Evolutionary conservation across 148 eudicot species (phyloP), one percentile per base, ranked within the genome.

Genomic region (Camellia japonica): DNA sequence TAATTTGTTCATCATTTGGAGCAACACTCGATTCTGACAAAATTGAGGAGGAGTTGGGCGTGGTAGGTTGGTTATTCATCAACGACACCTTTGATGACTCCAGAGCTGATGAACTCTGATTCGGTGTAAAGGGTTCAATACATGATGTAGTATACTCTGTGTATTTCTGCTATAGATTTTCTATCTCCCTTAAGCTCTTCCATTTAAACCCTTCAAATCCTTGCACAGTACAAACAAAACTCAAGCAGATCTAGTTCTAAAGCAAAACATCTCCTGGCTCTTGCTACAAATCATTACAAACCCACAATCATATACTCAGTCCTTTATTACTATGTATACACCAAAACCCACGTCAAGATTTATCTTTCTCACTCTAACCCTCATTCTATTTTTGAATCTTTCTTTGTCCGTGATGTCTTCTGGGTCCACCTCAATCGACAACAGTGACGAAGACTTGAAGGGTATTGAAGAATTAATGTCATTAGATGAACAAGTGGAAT

Each of bases 391-490:
- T 12, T 81, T 83, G 68, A 41, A 61, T 70, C 81, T 82, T 14
- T 80, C 70, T 15, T 16, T 75, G 80, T 58, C 87, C 8, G 19
- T 80, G 59, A 14, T 71, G 13, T 62, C 74, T n/a, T 77, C 80
- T 55, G 82, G 49, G 42, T 16, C 30, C 30, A 23, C 30, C 30
- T 23, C 30, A 23, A 23, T 23, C 0, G 30, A 23, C 30, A 23
- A 23, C 30, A 0, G 55, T 16, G 85, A 86, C 3, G 87, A 86
- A 70, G 97, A 91, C 73, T 55, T 75, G 12, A 88, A 87, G 61
- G 94, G 75, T 63, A 61, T 94, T 49, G 92, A 92, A 51, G 91
- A 91, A 73, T 92, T 94, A 30, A 67, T 93, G 49, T 93, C 96
- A 78, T 79, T 95, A 58, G 98, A 93, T 67, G 92, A 87, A 38